Evolutionary conservation across 2,329 filamentous ascomycete species (phyloP).

Genomic region (Fusarium brachygibbosum): DNA sequence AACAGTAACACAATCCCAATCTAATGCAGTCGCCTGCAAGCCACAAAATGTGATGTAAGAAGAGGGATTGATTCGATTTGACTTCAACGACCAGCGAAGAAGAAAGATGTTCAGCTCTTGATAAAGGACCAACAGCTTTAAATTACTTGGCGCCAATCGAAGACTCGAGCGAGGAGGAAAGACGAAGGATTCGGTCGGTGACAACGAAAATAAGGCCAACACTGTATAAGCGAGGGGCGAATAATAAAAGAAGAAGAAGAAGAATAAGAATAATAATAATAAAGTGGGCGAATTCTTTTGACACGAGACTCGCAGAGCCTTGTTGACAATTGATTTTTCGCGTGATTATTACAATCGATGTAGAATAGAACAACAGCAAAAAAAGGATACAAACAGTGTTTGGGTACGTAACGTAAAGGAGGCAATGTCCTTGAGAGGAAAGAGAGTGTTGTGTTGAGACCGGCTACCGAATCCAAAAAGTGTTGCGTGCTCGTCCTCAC

Average conservation of each 20-base stretch:
- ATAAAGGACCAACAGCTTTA: slow-evolving; percentile 2
- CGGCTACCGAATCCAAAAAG: slow-evolving; percentile 32
- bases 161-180: not conserved
- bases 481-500: slow-evolving; percentile 18
- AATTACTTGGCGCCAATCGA: slow-evolving; percentile 18
- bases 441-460: slow-evolving; percentile 38
- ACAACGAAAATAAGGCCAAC: slow-evolving; percentile 16
- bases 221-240: slow-evolving; percentile 39
- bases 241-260: slow-evolving; percentile 5
- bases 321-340: slow-evolving; percentile 7
- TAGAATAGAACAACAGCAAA: slow-evolving; percentile 12
- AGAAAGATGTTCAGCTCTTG: slow-evolving; percentile 13
- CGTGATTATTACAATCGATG: slow-evolving; percentile 37
- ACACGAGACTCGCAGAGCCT: slow-evolving; percentile 42
- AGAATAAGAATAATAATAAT: no score
- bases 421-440: slow-evolving; percentile 18
- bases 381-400: slow-evolving; percentile 2
- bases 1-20: slow-evolving; percentile 17
- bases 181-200: slow-evolving; percentile 1
- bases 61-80: slow-evolving; percentile 4
- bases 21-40: slow-evolving; percentile 31
- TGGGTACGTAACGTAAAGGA: not conserved
- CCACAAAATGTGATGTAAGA: slow-evolving; percentile 40
- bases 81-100: slow-evolving; percentile 42
- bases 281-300: slow-evolving; percentile 25